A percentile compares a stretch with the other conserved stretches of the same genome.
phyloP scores from a whole-genome alignment of 208 protist species.

The Leishmania mexicana region DNA sequence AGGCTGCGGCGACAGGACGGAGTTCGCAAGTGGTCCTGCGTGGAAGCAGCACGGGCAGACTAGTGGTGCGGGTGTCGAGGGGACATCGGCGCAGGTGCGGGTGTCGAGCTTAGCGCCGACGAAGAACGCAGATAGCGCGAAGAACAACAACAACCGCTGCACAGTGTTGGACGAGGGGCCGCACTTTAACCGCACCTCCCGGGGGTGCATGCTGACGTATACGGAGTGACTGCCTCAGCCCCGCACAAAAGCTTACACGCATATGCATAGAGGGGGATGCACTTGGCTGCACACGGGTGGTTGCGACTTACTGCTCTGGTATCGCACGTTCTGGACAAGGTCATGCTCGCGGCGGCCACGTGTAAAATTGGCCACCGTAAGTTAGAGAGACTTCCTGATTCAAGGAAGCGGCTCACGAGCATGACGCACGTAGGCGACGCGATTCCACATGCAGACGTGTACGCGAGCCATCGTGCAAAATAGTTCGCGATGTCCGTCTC shows the following conservation, averaged over 20 bases:
- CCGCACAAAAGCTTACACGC: background rate
- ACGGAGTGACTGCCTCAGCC: background rate
- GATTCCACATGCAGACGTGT: background rate
- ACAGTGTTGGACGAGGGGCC: slow-evolving; percentile 39
- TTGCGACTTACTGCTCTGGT: background rate
- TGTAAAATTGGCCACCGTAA: background rate
- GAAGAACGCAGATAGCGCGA: background rate
- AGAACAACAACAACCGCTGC: slow-evolving; percentile 30
- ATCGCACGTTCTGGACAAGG: background rate
- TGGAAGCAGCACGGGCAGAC: slow-evolving; percentile 20
- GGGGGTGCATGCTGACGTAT: slow-evolving; percentile 34
- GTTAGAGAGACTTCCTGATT: background rate
- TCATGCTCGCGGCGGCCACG: background rate
- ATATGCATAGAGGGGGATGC: background rate
- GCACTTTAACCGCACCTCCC: slow-evolving; percentile 45
- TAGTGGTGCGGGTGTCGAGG: background rate
- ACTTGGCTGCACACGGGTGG: background rate
- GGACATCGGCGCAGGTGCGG: slow-evolving; percentile 7
- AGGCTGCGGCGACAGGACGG: background rate
- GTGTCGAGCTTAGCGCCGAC: slow-evolving; percentile 16
- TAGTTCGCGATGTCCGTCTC: no score
- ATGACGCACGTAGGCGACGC: background rate
- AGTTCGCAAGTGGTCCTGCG: background rate
- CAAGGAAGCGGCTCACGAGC: background rate
- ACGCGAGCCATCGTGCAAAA: background rate